Evolutionary conservation across 2,329 filamentous ascomycete genomes (phyloP).

Genomic region (Aspergillus glaucus): DNA sequence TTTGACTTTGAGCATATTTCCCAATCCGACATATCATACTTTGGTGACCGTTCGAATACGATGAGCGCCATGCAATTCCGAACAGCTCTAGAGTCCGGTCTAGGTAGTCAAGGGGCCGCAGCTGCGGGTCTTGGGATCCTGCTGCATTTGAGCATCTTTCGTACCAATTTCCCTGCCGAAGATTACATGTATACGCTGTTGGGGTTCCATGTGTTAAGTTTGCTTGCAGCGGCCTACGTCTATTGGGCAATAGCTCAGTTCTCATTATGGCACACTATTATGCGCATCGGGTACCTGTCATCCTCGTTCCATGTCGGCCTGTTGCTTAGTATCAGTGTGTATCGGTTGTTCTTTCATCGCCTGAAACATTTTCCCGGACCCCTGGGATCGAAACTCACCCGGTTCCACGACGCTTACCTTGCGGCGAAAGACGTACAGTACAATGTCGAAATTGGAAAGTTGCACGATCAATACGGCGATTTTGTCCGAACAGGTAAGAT

Average conservation of each 20-base stretch:
- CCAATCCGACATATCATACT: neutral
- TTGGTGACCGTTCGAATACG: neutral
- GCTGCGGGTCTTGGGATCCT: slow-evolving; percentile 1
- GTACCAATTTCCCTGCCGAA: slow-evolving; percentile 5
- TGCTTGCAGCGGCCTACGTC: neutral
- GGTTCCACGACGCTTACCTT: slow-evolving; percentile 22
- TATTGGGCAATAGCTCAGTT: neutral
- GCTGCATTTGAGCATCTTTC: slow-evolving; percentile 3
- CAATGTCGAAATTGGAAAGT: slow-evolving; percentile 20
- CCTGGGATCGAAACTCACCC: slow-evolving; percentile 12
- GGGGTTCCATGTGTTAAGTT: neutral
- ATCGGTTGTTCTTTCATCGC: slow-evolving; percentile 22
- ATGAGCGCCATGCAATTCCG: neutral
- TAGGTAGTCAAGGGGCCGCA: neutral
- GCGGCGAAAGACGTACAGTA: slow-evolving; percentile 23
- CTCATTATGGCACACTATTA: neutral
- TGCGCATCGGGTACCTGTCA: neutral
- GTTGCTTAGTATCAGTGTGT: slow-evolving; percentile 27
- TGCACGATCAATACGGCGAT: slow-evolving; percentile 28
- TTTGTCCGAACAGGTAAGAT: slow-evolving; percentile 27
- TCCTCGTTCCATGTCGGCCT: neutral
- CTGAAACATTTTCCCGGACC: slow-evolving; percentile 9
- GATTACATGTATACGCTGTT: slow-evolving; percentile 2
- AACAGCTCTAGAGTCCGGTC: neutral
- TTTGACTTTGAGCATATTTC: no score